Evolutionary conservation across 2,329 filamentous ascomycete genomes (phyloP).

Genomic region (Aspergillus sp.): DNA sequence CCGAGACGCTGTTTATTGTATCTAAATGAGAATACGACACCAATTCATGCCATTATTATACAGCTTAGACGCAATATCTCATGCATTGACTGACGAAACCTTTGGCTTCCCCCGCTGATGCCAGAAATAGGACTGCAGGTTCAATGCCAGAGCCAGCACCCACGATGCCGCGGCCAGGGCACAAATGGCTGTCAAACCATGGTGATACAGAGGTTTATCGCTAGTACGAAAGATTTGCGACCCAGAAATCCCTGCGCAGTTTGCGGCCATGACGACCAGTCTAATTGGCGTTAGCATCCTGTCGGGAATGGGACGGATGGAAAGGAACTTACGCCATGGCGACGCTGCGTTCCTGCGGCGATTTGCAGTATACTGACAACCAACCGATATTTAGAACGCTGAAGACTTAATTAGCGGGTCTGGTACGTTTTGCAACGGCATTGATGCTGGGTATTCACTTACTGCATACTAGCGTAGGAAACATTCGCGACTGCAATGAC

Average conservation of each 20-base stretch:
- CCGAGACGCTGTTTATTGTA: background rate
- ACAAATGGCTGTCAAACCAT: conserved; percentile 28
- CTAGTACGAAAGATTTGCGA: conserved; percentile 56
- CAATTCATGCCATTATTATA: background rate
- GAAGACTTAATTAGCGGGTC: background rate
- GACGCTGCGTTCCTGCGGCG: conserved; percentile 59
- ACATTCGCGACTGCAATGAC: conserved; percentile 30
- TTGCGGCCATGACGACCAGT: conserved; percentile 60
- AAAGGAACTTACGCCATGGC: conserved; percentile 54
- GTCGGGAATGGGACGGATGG: background rate
- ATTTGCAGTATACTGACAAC: conserved; percentile 56
- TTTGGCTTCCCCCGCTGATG: conserved; percentile 19
- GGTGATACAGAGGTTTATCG: conserved; percentile 27
- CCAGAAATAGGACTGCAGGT: conserved; percentile 23
- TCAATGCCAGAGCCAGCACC: conserved; percentile 18
- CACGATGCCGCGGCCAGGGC: conserved; percentile 27
- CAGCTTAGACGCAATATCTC: background rate
- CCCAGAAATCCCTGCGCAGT: conserved; percentile 62
- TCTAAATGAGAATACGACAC: background rate
- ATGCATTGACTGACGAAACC: background rate
- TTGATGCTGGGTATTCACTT: conserved; percentile 11
- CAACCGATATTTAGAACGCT: conserved; percentile 58
- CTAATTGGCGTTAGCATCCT: conserved; percentile 15
- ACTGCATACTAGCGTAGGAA: conserved; percentile 39
- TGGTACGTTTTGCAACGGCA: background rate